Evolutionary conservation across 2,329 filamentous ascomycete genomes (phyloP).

Genomic region (Meredithiella fracta): DNA sequence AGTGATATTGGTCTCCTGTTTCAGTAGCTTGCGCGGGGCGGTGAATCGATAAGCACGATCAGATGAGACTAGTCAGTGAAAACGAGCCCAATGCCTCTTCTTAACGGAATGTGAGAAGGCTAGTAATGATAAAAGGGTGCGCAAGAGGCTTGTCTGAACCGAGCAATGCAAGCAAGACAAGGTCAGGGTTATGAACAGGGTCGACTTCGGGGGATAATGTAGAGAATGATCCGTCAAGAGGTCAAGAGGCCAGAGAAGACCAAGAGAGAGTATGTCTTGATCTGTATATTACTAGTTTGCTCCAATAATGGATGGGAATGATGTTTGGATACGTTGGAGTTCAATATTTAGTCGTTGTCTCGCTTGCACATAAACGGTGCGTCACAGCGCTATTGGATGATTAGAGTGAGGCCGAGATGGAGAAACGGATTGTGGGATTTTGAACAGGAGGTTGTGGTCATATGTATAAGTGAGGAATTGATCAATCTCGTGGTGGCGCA

Average conservation of each 20-base stretch:
- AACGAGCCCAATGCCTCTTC: background rate
- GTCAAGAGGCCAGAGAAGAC: too few relatives aligned
- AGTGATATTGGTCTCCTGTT: background rate
- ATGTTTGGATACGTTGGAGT: background rate
- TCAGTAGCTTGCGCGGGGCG: background rate
- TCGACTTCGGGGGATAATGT: background rate
- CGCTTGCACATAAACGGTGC: background rate
- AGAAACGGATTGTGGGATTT: background rate
- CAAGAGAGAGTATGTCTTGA: too few relatives aligned
- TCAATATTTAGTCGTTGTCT: background rate
- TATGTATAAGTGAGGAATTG: too few relatives aligned
- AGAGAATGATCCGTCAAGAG: background rate
- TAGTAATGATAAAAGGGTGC: background rate
- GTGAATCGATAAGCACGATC: background rate
- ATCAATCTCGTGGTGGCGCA: too few relatives aligned
- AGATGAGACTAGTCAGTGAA: background rate
- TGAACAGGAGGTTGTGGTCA: background rate
- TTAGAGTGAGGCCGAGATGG: background rate
- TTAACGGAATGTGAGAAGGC: background rate
- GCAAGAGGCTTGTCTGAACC: background rate
- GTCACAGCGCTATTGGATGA: background rate
- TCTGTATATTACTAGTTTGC: too few relatives aligned
- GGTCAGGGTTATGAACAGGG: background rate
- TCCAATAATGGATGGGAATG: background rate
- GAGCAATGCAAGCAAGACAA: background rate